A percentile compares a stretch with the other conserved stretches of the same genome.
Conservation (phyloP, 345 rosid genomes). For the Citrus medica region DNA sequence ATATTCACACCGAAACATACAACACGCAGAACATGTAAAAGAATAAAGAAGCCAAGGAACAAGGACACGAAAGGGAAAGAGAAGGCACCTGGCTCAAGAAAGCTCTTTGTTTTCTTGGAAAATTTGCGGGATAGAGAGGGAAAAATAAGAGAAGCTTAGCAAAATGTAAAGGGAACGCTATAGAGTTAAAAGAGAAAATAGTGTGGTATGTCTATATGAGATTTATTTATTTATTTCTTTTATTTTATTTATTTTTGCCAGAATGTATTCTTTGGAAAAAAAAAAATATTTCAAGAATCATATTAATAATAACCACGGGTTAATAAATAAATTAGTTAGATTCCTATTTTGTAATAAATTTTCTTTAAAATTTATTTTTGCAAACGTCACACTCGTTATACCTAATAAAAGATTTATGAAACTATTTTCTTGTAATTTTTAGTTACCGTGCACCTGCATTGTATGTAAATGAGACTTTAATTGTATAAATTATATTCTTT, state of each 20-base stretch:
- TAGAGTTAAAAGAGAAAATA: neutral
- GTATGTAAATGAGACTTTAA: too few species aligned
- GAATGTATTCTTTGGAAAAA: neutral
- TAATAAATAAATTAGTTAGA: neutral
- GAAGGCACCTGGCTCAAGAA: slow-evolving; percentile 12
- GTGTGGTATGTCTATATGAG: neutral
- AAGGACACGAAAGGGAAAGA: neutral
- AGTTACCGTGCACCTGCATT: too few species aligned
- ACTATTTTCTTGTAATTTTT: too few species aligned
- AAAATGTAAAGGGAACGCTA: neutral
- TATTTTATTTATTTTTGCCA: neutral
- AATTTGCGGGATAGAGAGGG: neutral
- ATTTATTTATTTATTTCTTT: neutral
- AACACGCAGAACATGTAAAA: neutral
- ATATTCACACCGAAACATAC: slow-evolving; percentile 4
- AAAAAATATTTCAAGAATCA: neutral
- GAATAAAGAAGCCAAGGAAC: neutral
- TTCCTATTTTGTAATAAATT: neutral
- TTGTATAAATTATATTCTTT: too few species aligned
- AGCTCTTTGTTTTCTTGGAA: slow-evolving; percentile 5
- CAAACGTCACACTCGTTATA: neutral
- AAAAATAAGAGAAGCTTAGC: neutral
- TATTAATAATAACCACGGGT: neutral
- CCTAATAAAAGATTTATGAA: neutral
- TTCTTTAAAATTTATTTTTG: neutral